Evolutionary conservation across 495 filamentous ascomycete species (phyloP), one percentile per base, ranked within the genome.

Genomic region (Neurospora hispaniola): DNA sequence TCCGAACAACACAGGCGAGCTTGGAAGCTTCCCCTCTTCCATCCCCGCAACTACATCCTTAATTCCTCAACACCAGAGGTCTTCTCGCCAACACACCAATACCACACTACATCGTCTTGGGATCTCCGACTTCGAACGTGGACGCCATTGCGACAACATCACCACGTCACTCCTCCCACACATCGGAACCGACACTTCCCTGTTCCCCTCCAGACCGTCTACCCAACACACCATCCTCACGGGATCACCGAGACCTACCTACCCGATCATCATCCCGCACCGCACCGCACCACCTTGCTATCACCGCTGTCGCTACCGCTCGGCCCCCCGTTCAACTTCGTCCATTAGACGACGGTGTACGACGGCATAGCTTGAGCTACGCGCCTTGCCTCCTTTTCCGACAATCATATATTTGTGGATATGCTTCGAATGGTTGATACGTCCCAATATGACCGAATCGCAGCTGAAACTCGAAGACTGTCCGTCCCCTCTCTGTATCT

Each of bases 381-480:
- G 23, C 44, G 6, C 27, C 18, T 41, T 41, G 14, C 66, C 42
- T 59, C 35, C 42, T 68, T 70, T 35, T 7, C 71, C 69, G 41
- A 74, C 38, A 66, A 39, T 11, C 27, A 31, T 42, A 62, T 42
- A 74, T 27, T 54, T 70, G 78, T 76, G 78, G 80, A 79, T 70
- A 82, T 82, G 80, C 77, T 75, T 71, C 44, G 70, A 71, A 77
- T 73, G 75, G 69, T 70, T 68, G 70, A 48, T 69, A 66, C 54
- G 18, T 35, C 31, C 14, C 88, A 89, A 79, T 80, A 94, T 94
- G 92, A 88, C 89, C 83, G 89, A 91, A 86, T 83, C 83, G 87
- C 93, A 91, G 81, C 91, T 94, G 91, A 87, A 89, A 79, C 86
- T 97, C 86, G 91, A 93, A 89, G 93, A 97, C 77, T 97, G 93